These are phyloP conservation scores for Sarocladiaceae sp. DNA, from an alignment of 2,329 filamentous ascomycete species.

Conservation along the genomic window DNA sequence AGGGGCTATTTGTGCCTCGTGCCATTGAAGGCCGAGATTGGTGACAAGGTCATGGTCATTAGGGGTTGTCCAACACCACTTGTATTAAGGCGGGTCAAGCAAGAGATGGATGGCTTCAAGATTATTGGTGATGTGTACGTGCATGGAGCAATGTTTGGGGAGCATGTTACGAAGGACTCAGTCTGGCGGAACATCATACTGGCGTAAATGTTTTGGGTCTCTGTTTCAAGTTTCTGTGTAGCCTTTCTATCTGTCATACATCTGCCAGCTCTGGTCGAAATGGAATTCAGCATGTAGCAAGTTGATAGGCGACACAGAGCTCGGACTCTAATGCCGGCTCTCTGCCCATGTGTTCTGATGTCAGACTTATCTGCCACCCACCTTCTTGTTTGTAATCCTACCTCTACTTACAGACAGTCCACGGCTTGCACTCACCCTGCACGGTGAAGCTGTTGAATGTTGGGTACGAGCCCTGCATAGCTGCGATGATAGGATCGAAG, in stretches of 20 bases:
- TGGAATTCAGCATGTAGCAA: slow-evolving; percentile 2
- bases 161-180: slow-evolving; percentile 12
- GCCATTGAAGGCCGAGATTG: slow-evolving; percentile 13
- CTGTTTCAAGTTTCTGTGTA: no score
- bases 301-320: no score
- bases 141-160: slow-evolving; percentile 17
- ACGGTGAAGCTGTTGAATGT: slow-evolving; percentile 32
- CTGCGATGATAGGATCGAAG: slow-evolving; percentile 32
- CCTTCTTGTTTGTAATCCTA: not conserved
- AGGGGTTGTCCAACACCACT: slow-evolving; percentile 16
- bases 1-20: slow-evolving; percentile 17
- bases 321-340: not conserved
- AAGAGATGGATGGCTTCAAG: slow-evolving; percentile 12
- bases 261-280: not conserved
- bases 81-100: slow-evolving; percentile 13
- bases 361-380: no score
- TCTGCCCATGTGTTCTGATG: no score
- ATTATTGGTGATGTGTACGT: slow-evolving; percentile 16
- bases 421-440: slow-evolving; percentile 32
- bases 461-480: slow-evolving; percentile 34
- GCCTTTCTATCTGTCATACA: not conserved
- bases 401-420: slow-evolving; percentile 30
- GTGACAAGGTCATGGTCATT: slow-evolving; percentile 17
- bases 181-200: slow-evolving; percentile 15
- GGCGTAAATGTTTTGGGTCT: not conserved